These are phyloP conservation scores for Monosporozyma siamensis DNA, from an alignment of 805 yeast genomes.

Conservation along the genomic window DNA sequence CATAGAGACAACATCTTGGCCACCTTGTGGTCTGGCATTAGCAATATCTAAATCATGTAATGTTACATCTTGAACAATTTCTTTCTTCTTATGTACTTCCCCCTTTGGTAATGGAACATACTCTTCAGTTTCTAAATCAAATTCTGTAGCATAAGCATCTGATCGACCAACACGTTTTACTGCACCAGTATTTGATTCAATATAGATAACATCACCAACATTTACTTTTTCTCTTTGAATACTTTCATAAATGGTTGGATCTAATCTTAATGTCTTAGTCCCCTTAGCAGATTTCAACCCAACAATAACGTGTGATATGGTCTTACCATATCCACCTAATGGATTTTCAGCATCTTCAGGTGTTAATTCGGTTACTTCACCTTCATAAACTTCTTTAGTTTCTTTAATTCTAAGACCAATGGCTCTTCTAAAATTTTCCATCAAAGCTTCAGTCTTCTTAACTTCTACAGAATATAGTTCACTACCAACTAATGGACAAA, in stretches of 20 bases:
- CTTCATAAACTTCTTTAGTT: slow-evolving; percentile 95
- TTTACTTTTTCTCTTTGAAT: slow-evolving; percentile 90
- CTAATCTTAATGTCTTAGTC: slow-evolving; percentile 79
- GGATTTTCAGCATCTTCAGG: slow-evolving; percentile 97
- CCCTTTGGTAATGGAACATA: slow-evolving; percentile 98
- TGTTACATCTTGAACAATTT: slow-evolving; percentile 94
- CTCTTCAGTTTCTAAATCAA: slow-evolving; percentile 96
- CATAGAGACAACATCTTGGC: slow-evolving; percentile 91
- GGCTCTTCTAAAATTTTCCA: slow-evolving; percentile 94
- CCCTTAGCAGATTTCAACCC: slow-evolving; percentile 91
- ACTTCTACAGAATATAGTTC: slow-evolving; percentile 94
- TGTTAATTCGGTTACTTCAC: slow-evolving; percentile 91
- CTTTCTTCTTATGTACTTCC: slow-evolving; percentile 96
- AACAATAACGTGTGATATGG: slow-evolving; percentile 86
- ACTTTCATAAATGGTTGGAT: slow-evolving; percentile 86
- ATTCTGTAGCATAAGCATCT: slow-evolving; percentile 98
- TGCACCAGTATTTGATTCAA: slow-evolving; percentile 95
- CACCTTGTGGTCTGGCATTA: slow-evolving; percentile 92
- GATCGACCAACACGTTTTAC: slow-evolving; percentile 95
- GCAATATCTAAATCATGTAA: slow-evolving; percentile 95
- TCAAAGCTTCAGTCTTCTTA: slow-evolving; percentile 89
- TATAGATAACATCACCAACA: slow-evolving; percentile 93
- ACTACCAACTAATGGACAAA: slow-evolving; percentile 92
- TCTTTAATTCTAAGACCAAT: slow-evolving; percentile 94
- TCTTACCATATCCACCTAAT: slow-evolving; percentile 94